A percentile compares a stretch with the other conserved stretches of the same genome.
phyloP scores from a whole-genome alignment of 2,329 filamentous ascomycete species.

The Fusarium cicatricum region DNA sequence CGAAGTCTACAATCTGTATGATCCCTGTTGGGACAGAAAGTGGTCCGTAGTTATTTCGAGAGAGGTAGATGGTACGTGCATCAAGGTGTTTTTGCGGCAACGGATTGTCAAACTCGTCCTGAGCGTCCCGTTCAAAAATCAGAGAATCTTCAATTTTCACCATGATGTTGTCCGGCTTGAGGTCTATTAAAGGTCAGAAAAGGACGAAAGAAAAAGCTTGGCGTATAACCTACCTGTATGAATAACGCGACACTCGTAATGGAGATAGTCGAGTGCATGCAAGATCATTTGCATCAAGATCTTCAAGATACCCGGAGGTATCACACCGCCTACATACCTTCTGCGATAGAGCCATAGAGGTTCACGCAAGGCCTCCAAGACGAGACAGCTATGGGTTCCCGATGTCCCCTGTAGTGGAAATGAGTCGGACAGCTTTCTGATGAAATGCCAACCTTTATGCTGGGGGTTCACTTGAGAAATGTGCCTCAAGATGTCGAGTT shows the following conservation, averaged over 20 bases:
- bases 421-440: constrained; percentile 25
- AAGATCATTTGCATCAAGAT: constrained; percentile 34
- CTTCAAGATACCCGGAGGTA: constrained; percentile 32
- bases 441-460: constrained; percentile 33
- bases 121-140: constrained; percentile 28
- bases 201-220: not conserved
- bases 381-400: constrained; percentile 28
- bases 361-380: constrained; percentile 34
- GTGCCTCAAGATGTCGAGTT: constrained; percentile 24
- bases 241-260: constrained; percentile 33
- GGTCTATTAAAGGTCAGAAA: not conserved
- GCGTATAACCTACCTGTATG: constrained; percentile 27
- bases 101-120: constrained; percentile 32
- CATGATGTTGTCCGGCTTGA: constrained; percentile 38
- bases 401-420: constrained; percentile 16
- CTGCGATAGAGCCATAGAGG: constrained; percentile 38
- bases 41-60: constrained; percentile 34
- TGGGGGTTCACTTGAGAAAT: constrained; percentile 13
- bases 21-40: constrained; percentile 22
- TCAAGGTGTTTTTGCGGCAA: constrained; percentile 30
- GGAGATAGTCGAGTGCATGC: constrained; percentile 36
- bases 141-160: constrained; percentile 22
- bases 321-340: constrained; percentile 28
- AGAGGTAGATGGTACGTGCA: constrained; percentile 32
- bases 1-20: constrained; percentile 34